Percentiles rank a stretch among this genome's conserved stretches.
phyloP scores from a whole-genome alignment of 169 alveolate genomes.

The Babesia ovata region DNA sequence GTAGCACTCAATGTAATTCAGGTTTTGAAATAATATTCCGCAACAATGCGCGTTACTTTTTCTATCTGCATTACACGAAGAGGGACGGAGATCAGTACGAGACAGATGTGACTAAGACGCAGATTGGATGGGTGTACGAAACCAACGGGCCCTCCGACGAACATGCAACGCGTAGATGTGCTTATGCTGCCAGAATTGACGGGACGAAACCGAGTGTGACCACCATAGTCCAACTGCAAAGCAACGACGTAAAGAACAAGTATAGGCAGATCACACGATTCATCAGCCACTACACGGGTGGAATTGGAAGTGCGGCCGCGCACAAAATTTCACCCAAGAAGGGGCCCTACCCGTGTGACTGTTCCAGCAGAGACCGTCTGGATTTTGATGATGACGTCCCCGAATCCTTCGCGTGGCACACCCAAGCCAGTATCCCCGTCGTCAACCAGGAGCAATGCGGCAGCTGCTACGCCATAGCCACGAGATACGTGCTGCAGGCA shows the following conservation, averaged over 20 bases:
- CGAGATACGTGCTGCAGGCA: conserved; percentile 83
- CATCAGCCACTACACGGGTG: conserved; percentile 7
- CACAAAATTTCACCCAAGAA: conserved; percentile 5
- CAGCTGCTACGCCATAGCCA: conserved; percentile 92
- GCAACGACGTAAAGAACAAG: conserved; percentile 32
- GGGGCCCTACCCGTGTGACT: conserved; percentile 30
- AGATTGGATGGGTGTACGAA: conserved; percentile 54
- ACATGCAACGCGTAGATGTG: conserved; percentile 23
- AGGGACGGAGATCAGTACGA: conserved; percentile 44
- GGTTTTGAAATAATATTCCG: conserved; percentile 44
- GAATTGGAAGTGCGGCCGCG: background rate
- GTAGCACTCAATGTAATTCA: background rate
- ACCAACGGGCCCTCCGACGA: background rate
- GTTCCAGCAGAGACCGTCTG: conserved; percentile 2
- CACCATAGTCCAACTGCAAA: conserved; percentile 30
- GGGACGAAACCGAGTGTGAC: background rate
- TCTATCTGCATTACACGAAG: conserved; percentile 35
- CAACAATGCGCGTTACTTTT: conserved; percentile 27
- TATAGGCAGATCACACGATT: conserved; percentile 29
- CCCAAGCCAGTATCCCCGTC: conserved; percentile 28
- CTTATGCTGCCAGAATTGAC: conserved; percentile 33
- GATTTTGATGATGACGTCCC: conserved; percentile 27
- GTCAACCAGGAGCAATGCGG: conserved; percentile 91
- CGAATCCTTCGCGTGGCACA: conserved; percentile 44
- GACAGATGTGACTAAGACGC: conserved; percentile 39